Conservation (phyloP, 257 asterid species). For the Solanum appendiculatum region DNA sequence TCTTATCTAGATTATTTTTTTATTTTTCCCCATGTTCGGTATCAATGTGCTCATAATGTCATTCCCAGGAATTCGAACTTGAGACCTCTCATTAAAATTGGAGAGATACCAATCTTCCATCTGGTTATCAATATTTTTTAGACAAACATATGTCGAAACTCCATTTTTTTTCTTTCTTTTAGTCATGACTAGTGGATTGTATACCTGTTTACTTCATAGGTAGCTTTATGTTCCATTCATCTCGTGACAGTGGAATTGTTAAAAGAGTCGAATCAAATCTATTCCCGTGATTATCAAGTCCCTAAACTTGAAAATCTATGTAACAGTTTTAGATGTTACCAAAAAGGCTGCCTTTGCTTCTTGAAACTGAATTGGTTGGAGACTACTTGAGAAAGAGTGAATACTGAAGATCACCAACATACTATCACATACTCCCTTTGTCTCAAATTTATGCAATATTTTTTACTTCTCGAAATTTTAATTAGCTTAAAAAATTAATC, state of each 20-base stretch:
- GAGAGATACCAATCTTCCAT: no score
- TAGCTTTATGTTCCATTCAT: background rate
- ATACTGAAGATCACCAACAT: background rate
- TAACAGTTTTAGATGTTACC: background rate
- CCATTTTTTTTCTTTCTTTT: no score
- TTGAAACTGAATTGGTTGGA: background rate
- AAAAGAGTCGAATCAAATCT: background rate
- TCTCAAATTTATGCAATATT: background rate
- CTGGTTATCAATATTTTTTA: background rate
- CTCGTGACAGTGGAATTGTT: background rate
- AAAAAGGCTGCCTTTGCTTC: background rate
- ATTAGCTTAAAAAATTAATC: no score
- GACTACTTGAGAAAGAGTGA: background rate
- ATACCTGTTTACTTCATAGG: background rate
- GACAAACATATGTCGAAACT: background rate
- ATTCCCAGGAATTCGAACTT: no score
- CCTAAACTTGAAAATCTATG: background rate
- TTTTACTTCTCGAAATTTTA: background rate
- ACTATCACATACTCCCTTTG: background rate
- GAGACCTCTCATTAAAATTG: background rate
- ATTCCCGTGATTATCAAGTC: background rate
- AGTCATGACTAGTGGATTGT: background rate
- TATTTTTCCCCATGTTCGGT: no score
- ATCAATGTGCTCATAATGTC: no score
- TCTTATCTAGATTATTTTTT: no score